A percentile compares a stretch with the other conserved stretches of the same genome.
These are phyloP conservation scores for Pythium coloratum DNA, from an alignment of 352 stramenopile species.

Conservation along the genomic window DNA sequence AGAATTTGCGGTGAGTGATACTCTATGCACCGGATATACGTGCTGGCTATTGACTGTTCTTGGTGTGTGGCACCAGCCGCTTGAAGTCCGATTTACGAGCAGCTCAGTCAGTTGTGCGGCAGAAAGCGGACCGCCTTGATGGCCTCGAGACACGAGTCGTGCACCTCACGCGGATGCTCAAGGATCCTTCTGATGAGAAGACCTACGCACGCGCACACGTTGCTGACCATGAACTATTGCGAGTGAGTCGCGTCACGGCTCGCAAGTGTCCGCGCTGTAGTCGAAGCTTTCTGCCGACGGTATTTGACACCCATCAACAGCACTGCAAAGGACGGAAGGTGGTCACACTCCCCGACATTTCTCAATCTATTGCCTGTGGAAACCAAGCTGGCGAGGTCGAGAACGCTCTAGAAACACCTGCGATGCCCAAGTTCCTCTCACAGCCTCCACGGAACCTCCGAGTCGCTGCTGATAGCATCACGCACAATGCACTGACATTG, in stretches of 20 bases:
- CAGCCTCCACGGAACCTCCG: constrained; percentile 67
- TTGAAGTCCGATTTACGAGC: constrained; percentile 40
- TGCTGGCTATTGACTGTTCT: not conserved
- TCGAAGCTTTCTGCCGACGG: constrained; percentile 34
- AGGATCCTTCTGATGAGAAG: constrained; percentile 40
- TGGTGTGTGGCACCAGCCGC: constrained; percentile 23
- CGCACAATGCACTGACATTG: constrained; percentile 47
- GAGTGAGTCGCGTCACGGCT: constrained; percentile 29
- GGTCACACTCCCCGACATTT: constrained; percentile 15
- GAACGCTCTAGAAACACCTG: not conserved
- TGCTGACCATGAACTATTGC: constrained; percentile 35
- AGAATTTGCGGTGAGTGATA: constrained; percentile 38
- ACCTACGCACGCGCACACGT: constrained; percentile 50
- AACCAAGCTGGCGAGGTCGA: constrained; percentile 10
- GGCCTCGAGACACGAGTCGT: constrained; percentile 49
- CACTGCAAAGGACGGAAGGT: constrained; percentile 27
- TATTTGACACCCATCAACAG: constrained; percentile 33
- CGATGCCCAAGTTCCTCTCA: constrained; percentile 45
- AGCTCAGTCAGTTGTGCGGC: constrained; percentile 42
- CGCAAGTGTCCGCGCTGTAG: constrained; percentile 36
- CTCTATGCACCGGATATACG: not conserved
- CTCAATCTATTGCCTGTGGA: not conserved
- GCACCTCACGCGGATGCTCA: constrained; percentile 41
- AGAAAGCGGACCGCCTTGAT: constrained; percentile 47
- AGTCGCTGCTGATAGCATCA: constrained; percentile 30